Evolutionary conservation across 148 eudicot species (phyloP), one percentile per base, ranked within the genome.

Genomic region (Agrostemma githago): DNA sequence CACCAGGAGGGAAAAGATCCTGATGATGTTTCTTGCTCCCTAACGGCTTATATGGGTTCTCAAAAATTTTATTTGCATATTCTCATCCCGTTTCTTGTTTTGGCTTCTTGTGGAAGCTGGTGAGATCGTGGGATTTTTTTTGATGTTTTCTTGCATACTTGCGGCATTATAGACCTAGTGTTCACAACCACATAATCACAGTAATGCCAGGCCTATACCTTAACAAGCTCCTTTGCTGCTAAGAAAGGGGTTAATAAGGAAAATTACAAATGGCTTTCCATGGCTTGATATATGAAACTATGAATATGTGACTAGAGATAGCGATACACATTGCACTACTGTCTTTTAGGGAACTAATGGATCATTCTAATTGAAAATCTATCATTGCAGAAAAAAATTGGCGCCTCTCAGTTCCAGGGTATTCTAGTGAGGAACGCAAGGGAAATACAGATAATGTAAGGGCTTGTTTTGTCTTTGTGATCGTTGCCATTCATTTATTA

Each of bases 391-490:
- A 91, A 84, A 94, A 86, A 79, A 92, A 94, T 84, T 92, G 85
- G 87, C 83, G 79, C 51, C 83, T 91, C 83, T 84, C 89, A 20
- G 70, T 94, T 79, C 98, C 98, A 58, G 98, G 98, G 68, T 94
- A 75, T 81, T 89, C 98, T 20, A 88, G 87, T 63, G 97, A 94
- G 77, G 96, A 90, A 68, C 79, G 75, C 70, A 88, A 87, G 81
- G 78, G 77, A 69, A 82, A 73, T 74, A 82, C 83, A 70, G 83
- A 88, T 63, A 60, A 62, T 77, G 98, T 94, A 84, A 88, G 92
- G 59, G 16, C 67, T 69, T 57, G 37, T 48, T 69, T 42, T 67
- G 56, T 34, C 56, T 17, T 41, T 67, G 6, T 38, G 26, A 67
- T 67, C 9, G 38, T 17, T 11, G 56, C 66, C 16, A 21, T 53